Conservation (phyloP, 306 rosid species). For the Nissolia schottii region DNA sequence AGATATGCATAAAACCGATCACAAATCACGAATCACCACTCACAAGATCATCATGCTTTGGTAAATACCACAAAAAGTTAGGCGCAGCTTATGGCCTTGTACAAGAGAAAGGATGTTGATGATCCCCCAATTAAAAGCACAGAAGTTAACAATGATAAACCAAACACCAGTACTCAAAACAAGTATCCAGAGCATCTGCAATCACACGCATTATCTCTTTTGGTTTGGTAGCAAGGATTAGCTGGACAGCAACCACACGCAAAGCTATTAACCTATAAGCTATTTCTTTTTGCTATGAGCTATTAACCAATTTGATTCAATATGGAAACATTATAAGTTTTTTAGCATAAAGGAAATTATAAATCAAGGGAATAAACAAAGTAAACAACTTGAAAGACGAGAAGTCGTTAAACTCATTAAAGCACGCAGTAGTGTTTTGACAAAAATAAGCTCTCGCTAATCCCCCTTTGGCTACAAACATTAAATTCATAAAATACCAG, state of each 20-base stretch:
- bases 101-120: neutral
- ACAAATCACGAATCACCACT: neutral
- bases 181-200: neutral
- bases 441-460: too few species aligned
- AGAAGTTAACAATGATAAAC: neutral
- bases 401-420: too few species aligned
- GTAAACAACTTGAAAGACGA: neutral
- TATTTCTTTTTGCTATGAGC: neutral
- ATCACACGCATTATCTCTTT: neutral
- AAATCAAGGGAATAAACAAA: neutral
- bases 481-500: neutral
- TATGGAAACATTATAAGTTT: neutral
- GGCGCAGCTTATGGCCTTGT: neutral
- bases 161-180: neutral
- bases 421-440: too few species aligned
- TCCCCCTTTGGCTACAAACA: neutral
- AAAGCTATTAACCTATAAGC: neutral
- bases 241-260: neutral
- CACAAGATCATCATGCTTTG: neutral
- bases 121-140: neutral
- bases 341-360: neutral
- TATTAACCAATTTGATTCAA: neutral
- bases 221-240: neutral
- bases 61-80: neutral
- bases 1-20: neutral